Evolutionary conservation across 768 basidiomycete genomes (phyloP), one percentile per base, ranked within the genome.

Genomic region (Pleurotus ostreatus): DNA sequence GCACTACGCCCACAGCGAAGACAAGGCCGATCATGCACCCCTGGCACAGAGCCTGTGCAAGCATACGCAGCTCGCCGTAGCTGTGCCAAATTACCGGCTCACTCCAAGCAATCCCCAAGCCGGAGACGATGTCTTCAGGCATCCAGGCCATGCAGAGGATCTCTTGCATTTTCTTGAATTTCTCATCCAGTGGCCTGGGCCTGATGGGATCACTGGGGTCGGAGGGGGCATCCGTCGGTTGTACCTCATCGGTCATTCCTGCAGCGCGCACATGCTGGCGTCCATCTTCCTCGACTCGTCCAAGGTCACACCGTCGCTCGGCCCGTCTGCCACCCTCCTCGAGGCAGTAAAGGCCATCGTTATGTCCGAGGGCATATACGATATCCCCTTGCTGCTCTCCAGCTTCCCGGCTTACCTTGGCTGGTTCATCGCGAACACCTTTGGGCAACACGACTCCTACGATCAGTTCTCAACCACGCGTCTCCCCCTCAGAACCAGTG

Each of bases 81-180:
- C 81, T 2, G 80, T 92, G 9, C 84, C 87, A 43, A 92, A 94
- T 66, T 94, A 92, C 66, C 82, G 87, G 41, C 80, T 92, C 54
- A 89, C 89, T 0, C 75, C 79, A 12, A 59, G 53, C 8, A 63
- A 72, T 39, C 72, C 74, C 45, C 71, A 72, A 5, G 60, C 74
- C 16, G 68, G 63, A 45, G 58, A 70, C 5, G 63, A 66, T 56
- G 60, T 68, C 12, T 74, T 89, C 43, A 74, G 67, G 37, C 92
- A 94, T 65, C 92, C 92, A 4, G 74, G 74, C 16, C 92, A 94
- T 64, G 79, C 87, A 15, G 67, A 78, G 60, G 91, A 94, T 66
- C 60, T 82, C 53, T 78, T 90, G 18, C 65, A 66, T 8, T 86
- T 85, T 64, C 78, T 94, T 54, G 66, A 74, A 54, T 88, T 84